These are phyloP conservation scores for Boletus albobrunnescens DNA, from an alignment of 1,284 basidiomycete genomes.

Conservation along the genomic window DNA sequence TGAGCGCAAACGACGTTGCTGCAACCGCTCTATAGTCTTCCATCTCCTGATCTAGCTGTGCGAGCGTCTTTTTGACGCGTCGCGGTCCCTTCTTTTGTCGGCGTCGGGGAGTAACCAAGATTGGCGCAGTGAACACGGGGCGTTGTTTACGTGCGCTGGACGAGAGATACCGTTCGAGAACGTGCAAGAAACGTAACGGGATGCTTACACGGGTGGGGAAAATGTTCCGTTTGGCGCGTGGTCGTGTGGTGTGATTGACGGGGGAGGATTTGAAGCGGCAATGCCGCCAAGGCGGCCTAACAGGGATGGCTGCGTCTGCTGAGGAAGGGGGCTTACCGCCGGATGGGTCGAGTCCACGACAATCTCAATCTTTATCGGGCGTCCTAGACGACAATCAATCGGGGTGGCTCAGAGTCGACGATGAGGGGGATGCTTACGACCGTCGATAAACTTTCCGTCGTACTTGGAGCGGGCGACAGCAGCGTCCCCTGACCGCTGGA, in stretches of 20 bases:
- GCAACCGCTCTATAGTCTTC: conserved; percentile 69
- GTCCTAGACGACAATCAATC: conserved; percentile 41
- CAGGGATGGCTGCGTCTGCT: conserved; percentile 34
- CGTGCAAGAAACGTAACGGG: neutral
- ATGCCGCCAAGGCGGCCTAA: conserved; percentile 34
- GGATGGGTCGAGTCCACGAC: conserved; percentile 43
- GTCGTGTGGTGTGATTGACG: conserved; percentile 7
- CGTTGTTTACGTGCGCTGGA: conserved; percentile 25
- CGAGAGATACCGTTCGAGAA: neutral
- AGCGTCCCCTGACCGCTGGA: conserved; percentile 60
- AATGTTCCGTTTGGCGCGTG: conserved; percentile 15
- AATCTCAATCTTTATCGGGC: conserved; percentile 66
- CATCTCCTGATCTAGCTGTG: conserved; percentile 66
- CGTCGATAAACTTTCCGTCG: conserved; percentile 70
- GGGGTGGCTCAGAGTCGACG: neutral
- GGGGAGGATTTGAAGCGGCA: conserved; percentile 7
- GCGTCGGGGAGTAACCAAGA: conserved; percentile 18
- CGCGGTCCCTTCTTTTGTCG: conserved; percentile 61
- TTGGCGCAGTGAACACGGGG: conserved; percentile 13
- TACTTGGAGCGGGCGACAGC: conserved; percentile 58
- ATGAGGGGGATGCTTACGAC: conserved; percentile 47
- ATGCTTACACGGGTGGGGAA: conserved; percentile 14
- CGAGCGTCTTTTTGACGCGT: conserved; percentile 53
- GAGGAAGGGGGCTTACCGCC: conserved; percentile 9
- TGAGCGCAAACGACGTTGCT: conserved; percentile 4